These are phyloP conservation scores for Brettanomyces nanus DNA, from an alignment of 805 yeast species.

Conservation along the genomic window DNA sequence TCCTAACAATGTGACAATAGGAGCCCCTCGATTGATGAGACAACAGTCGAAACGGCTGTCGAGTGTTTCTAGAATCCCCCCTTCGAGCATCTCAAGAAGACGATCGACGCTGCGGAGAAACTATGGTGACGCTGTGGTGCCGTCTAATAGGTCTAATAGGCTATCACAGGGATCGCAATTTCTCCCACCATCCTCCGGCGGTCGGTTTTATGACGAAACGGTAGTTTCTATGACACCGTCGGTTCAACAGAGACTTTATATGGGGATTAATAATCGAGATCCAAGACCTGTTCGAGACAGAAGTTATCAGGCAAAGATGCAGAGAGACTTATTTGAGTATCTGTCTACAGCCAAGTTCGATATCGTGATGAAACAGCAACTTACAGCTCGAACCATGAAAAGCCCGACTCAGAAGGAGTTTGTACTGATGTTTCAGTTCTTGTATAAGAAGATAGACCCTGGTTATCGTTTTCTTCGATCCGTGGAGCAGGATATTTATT, in stretches of 20 bases:
- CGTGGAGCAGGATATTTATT: constrained; percentile 69
- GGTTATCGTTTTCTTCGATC: constrained; percentile 60
- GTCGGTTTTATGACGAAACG: constrained; percentile 15
- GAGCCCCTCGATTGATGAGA: constrained; percentile 23
- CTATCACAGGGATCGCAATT: neutral
- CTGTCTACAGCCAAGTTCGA: constrained; percentile 60
- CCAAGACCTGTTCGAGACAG: constrained; percentile 75
- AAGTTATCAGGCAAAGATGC: constrained; percentile 55
- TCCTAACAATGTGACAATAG: constrained; percentile 22
- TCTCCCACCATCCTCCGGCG: constrained; percentile 12
- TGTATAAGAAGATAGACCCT: constrained; percentile 73
- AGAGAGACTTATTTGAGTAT: constrained; percentile 60
- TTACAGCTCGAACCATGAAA: constrained; percentile 54
- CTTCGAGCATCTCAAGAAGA: neutral
- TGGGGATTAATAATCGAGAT: constrained; percentile 32
- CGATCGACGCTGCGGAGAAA: neutral
- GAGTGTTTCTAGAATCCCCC: neutral
- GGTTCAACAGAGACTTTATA: constrained; percentile 3
- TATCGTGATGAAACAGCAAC: constrained; percentile 61
- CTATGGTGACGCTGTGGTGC: neutral
- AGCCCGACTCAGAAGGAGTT: constrained; percentile 88
- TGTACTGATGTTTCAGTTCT: constrained; percentile 67
- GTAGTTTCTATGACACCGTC: constrained; percentile 1
- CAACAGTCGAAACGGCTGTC: constrained; percentile 12
- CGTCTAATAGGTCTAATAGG: neutral